These are phyloP conservation scores for Paramecium sexaurelia DNA, from an alignment of 73 alveolate genomes.

Conservation along the genomic window DNA sequence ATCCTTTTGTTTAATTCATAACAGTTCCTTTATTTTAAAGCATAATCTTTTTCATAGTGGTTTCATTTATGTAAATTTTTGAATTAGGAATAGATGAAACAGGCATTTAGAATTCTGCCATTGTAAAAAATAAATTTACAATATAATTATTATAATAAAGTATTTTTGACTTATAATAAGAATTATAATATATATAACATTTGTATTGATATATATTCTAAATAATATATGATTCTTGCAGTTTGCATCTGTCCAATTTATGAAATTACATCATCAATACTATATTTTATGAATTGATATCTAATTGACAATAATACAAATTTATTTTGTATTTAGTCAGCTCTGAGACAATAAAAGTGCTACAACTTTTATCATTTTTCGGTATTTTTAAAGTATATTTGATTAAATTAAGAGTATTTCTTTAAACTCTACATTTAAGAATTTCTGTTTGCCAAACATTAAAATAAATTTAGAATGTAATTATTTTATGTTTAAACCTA, in stretches of 20 bases:
- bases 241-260: too few relatives aligned
- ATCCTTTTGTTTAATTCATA: neutral
- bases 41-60: constrained; percentile 1
- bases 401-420: neutral
- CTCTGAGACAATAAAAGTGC: neutral
- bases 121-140: neutral
- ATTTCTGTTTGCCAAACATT: neutral
- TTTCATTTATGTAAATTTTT: constrained; percentile 16
- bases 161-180: too few relatives aligned
- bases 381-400: neutral
- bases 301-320: too few relatives aligned
- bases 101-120: constrained; percentile 25
- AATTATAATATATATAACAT: too few relatives aligned
- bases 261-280: too few relatives aligned
- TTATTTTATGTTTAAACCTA: constrained; percentile 13
- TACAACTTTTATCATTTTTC: too few relatives aligned
- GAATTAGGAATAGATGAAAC: constrained; percentile 3
- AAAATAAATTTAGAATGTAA: neutral
- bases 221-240: too few relatives aligned
- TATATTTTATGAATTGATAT: too few relatives aligned
- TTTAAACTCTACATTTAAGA: neutral
- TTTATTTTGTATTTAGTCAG: neutral
- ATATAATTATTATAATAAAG: neutral
- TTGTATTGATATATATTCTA: too few relatives aligned
- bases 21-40: neutral